Evolutionary conservation across 2,329 filamentous ascomycete species (phyloP).

Genomic region (Beauveria rudraprayagi): DNA sequence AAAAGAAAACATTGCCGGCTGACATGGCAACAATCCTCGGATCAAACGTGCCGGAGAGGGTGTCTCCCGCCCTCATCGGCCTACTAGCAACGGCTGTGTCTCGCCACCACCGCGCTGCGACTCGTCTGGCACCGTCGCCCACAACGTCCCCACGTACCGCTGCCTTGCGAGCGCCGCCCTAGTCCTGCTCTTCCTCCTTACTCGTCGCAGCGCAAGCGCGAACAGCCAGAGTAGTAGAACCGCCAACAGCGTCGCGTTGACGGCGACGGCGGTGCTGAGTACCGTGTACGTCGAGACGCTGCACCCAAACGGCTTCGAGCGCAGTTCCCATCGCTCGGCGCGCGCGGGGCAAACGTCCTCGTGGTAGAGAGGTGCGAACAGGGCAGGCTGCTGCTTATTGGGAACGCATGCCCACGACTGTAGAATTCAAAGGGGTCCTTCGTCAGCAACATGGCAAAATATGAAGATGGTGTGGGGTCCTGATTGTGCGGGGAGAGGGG

Average conservation of each 20-base stretch:
- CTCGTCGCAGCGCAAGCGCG: background rate
- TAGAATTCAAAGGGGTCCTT: background rate
- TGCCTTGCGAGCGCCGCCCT: background rate
- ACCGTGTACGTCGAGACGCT: constrained; percentile 27
- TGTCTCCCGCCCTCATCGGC: background rate
- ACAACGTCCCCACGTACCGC: background rate
- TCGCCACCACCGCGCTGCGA: constrained; percentile 9
- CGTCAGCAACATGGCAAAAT: background rate
- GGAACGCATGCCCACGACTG: constrained; percentile 49
- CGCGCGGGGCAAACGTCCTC: constrained; percentile 44
- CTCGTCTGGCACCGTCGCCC: background rate
- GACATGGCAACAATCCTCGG: background rate
- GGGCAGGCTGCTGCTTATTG: constrained; percentile 35
- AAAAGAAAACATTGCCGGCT: background rate
- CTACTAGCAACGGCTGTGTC: constrained; percentile 16
- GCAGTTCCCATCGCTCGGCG: constrained; percentile 33
- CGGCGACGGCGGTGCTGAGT: constrained; percentile 21
- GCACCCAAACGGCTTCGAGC: constrained; percentile 28
- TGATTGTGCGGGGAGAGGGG: background rate
- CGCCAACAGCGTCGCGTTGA: constrained; percentile 22
- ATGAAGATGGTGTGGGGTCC: background rate
- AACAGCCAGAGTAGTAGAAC: constrained; percentile 18
- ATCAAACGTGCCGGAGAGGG: background rate
- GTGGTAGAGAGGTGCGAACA: constrained; percentile 43
- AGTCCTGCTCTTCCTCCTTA: background rate